A percentile compares a stretch with the other conserved stretches of the same genome.
Evolutionary conservation across 768 basidiomycete species (phyloP).

Genomic region (Panaeolus papilionaceus): DNA sequence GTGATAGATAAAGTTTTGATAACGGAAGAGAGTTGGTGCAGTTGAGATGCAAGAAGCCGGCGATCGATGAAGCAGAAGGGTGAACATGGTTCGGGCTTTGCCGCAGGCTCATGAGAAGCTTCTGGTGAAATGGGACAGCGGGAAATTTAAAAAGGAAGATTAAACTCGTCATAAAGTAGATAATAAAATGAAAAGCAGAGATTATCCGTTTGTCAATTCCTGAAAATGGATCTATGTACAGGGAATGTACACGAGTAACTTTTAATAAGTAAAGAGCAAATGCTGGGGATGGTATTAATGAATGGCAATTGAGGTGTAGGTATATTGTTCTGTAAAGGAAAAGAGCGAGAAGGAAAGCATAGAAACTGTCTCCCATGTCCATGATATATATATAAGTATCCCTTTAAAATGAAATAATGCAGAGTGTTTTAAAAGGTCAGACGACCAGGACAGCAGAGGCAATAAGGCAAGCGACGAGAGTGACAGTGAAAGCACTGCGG

Average conservation of each 20-base stretch:
- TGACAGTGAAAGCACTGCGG: slow-evolving; percentile 49
- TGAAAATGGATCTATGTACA: slow-evolving; percentile 9
- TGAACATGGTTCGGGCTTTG: slow-evolving; percentile 18
- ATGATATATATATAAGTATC: slow-evolving; percentile 11
- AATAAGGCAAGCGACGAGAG: slow-evolving; percentile 50
- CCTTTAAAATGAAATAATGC: not conserved
- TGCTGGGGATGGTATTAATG: slow-evolving; percentile 3
- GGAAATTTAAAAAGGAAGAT: slow-evolving; percentile 13
- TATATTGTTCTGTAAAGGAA: not conserved
- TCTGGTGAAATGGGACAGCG: slow-evolving; percentile 8
- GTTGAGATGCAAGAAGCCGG: slow-evolving; percentile 18
- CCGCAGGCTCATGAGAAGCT: slow-evolving; percentile 18
- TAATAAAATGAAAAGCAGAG: slow-evolving; percentile 20
- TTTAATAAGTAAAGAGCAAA: slow-evolving; percentile 7
- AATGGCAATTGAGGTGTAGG: not conserved
- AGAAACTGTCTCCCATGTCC: slow-evolving; percentile 1
- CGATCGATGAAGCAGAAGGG: slow-evolving; percentile 20
- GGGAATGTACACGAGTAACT: not conserved
- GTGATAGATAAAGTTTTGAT: slow-evolving; percentile 15
- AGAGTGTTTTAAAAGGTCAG: slow-evolving; percentile 32
- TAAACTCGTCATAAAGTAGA: slow-evolving; percentile 7
- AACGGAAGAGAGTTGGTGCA: slow-evolving; percentile 15
- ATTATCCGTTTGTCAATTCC: slow-evolving; percentile 23
- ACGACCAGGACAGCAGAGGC: slow-evolving; percentile 55
- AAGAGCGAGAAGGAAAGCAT: not conserved